These are phyloP conservation scores for Populus hybrid DNA, from an alignment of 441 rosid genomes.

Conservation along the genomic window DNA sequence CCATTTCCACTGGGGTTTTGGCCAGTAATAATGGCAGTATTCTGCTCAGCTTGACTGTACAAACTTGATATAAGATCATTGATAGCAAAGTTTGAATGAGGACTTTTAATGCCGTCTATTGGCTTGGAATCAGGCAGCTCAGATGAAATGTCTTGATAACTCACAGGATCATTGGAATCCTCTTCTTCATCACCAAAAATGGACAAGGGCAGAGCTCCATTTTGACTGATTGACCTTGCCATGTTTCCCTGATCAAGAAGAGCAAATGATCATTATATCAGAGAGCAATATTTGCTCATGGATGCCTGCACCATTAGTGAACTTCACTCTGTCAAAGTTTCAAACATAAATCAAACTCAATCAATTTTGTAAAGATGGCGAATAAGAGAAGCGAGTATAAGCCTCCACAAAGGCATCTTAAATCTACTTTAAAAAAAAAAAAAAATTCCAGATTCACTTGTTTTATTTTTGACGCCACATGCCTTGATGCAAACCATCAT, in stretches of 20 bases:
- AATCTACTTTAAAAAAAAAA: not conserved
- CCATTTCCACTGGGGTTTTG: constrained; percentile 33
- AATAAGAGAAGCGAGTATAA: not conserved
- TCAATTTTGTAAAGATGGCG: not conserved
- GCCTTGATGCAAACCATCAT: not conserved
- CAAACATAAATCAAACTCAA: not conserved
- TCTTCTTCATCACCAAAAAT: constrained; percentile 55
- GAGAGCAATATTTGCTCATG: constrained; percentile 12
- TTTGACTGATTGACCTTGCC: constrained; percentile 32
- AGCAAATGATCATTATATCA: constrained; percentile 4
- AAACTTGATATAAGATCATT: constrained; percentile 72
- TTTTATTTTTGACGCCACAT: not conserved
- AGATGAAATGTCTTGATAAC: constrained; percentile 34
- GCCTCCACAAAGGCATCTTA: not conserved
- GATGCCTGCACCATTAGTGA: constrained; percentile 4
- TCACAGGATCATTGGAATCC: constrained; percentile 39
- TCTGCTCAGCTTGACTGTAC: constrained; percentile 59
- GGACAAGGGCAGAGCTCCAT: constrained; percentile 59
- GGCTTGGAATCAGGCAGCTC: constrained; percentile 20
- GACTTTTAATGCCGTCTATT: constrained; percentile 31
- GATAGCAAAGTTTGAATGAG: constrained; percentile 40
- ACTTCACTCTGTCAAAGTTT: not conserved
- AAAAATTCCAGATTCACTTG: not conserved
- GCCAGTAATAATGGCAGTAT: constrained; percentile 27
- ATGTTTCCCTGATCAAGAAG: constrained; percentile 39